Percentiles rank a stretch among this genome's conserved stretches.
phyloP scores from a whole-genome alignment of 495 filamentous ascomycete genomes.

The Talaromyces nanjingensis region DNA sequence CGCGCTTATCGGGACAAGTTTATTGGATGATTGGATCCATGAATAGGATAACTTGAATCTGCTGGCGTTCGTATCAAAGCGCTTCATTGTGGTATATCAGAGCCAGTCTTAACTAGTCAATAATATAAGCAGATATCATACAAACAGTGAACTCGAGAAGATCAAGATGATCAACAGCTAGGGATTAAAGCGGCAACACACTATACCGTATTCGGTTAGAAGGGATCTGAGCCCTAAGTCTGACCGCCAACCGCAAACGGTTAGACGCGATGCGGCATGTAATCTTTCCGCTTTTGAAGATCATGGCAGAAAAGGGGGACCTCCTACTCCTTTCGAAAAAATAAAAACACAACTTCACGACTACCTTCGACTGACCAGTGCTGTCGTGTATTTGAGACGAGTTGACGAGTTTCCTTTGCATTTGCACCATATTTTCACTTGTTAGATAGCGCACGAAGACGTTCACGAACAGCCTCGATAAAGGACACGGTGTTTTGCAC shows the following conservation, averaged over 20 bases:
- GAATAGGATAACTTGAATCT: no score
- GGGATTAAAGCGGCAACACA: neutral
- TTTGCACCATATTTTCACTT: no score
- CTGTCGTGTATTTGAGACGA: no score
- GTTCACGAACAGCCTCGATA: neutral
- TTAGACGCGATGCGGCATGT: neutral
- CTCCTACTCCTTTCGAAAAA: neutral
- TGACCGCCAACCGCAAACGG: conserved; percentile 10
- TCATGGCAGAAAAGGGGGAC: conserved; percentile 10
- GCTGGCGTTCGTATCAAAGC: no score
- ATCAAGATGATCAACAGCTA: neutral
- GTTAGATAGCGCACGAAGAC: neutral
- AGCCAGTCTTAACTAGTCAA: no score
- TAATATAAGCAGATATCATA: no score
- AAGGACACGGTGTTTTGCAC: neutral
- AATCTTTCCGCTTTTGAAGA: conserved; percentile 3
- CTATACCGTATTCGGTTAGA: neutral
- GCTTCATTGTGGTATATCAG: no score
- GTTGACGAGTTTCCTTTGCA: no score
- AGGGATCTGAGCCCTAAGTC: neutral
- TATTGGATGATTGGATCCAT: no score
- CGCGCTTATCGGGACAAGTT: no score
- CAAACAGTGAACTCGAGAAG: no score
- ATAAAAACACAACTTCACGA: neutral
- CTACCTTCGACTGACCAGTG: neutral